Percentiles rank a stretch among this genome's conserved stretches.
Evolutionary conservation across 768 basidiomycete genomes (phyloP).

Genomic region (Steccherinum ochraceum): DNA sequence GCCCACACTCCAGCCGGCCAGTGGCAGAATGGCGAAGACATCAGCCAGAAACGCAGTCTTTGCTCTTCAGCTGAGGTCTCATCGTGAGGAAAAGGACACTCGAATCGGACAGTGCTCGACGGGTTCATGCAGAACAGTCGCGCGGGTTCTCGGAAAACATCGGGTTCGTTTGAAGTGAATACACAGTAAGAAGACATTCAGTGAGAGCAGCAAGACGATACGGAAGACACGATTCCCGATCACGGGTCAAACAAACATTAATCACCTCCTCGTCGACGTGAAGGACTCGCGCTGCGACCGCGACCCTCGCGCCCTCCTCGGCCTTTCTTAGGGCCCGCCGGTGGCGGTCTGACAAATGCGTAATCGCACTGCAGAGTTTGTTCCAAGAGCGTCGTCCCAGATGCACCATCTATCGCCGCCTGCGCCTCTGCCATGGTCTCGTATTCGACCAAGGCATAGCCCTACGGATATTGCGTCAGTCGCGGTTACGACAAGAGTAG

Average conservation of each 20-base stretch:
- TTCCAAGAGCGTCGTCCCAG: constrained; percentile 78
- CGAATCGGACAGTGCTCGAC: too few relatives aligned
- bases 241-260: neutral
- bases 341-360: constrained; percentile 83
- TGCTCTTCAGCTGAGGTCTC: too few relatives aligned
- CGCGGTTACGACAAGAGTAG: neutral
- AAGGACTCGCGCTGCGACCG: constrained; percentile 77
- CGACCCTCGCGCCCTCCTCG: constrained; percentile 52
- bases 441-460: constrained; percentile 97
- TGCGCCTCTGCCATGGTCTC: constrained; percentile 94
- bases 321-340: constrained; percentile 75
- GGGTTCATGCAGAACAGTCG: constrained; percentile 8
- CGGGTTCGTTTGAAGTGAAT: too few relatives aligned
- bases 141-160: too few relatives aligned
- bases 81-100: too few relatives aligned
- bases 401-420: constrained; percentile 85
- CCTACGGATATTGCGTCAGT: constrained; percentile 41
- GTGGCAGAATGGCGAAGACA: too few relatives aligned
- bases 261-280: constrained; percentile 36
- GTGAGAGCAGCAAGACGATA: neutral
- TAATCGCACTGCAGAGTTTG: constrained; percentile 88
- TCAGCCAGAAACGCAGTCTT: too few relatives aligned
- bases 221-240: neutral
- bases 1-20: too few relatives aligned
- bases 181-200: neutral